Evolutionary conservation across 306 rosid species (phyloP).

Genomic region (Delonix regia): DNA sequence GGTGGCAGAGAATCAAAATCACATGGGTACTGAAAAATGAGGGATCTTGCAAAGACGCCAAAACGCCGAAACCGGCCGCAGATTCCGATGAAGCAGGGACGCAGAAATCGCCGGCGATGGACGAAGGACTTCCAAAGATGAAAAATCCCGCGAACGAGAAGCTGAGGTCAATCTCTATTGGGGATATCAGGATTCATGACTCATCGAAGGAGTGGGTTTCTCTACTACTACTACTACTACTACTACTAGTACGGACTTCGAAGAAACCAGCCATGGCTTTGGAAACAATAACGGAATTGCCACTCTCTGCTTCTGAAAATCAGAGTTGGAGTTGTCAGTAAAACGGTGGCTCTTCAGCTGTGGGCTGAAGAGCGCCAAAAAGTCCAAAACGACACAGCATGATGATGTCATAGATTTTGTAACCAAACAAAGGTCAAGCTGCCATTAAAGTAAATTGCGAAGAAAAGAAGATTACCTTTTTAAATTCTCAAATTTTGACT

Average conservation of each 20-base stretch:
- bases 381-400: slow-evolving; percentile 29
- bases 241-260: not conserved
- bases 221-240: not conserved
- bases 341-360: slow-evolving; percentile 30
- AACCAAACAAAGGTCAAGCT: not conserved
- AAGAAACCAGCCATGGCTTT: slow-evolving; percentile 21
- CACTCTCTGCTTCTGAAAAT: slow-evolving; percentile 36
- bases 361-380: slow-evolving; percentile 12
- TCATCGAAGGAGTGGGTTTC: not conserved
- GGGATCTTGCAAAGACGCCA: not conserved
- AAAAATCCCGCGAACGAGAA: not conserved
- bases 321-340: slow-evolving; percentile 38
- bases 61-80: not conserved
- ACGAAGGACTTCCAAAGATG: not conserved
- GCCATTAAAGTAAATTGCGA: slow-evolving; percentile 1
- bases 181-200: not conserved
- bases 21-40: slow-evolving; percentile 39
- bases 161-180: not conserved
- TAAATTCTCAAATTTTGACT: not conserved
- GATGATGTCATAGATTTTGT: slow-evolving; percentile 10
- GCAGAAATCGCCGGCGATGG: not conserved
- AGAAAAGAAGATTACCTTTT: not conserved
- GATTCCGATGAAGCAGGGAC: not conserved
- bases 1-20: slow-evolving; percentile 25
- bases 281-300: slow-evolving; percentile 43